These are phyloP conservation scores for Protomyces pachydermus DNA, from an alignment of 1,139 yeast species.

Conservation along the genomic window DNA sequence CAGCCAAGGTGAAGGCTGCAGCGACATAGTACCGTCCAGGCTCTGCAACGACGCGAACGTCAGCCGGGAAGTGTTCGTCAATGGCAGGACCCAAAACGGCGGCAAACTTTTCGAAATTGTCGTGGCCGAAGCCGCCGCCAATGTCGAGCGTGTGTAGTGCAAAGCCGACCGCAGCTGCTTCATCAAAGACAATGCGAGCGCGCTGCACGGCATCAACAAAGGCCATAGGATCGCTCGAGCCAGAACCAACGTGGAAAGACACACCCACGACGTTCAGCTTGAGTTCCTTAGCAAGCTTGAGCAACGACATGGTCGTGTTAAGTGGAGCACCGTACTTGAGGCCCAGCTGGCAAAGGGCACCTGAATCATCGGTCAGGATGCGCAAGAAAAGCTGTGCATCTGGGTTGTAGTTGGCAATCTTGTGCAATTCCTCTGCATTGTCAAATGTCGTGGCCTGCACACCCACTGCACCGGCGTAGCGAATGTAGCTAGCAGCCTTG, in stretches of 20 bases:
- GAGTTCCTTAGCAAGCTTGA: conserved; percentile 58
- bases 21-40: conserved; percentile 92
- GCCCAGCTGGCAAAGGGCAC: conserved; percentile 80
- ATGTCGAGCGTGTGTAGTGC: conserved; percentile 63
- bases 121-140: conserved; percentile 88
- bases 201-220: conserved; percentile 69
- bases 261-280: conserved; percentile 70
- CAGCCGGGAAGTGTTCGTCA: conserved; percentile 54
- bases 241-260: conserved; percentile 94
- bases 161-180: conserved; percentile 49
- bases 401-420: conserved; percentile 65
- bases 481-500: conserved; percentile 73
- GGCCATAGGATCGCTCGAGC: conserved; percentile 71
- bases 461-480: conserved; percentile 55
- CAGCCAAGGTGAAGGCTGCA: conserved; percentile 76
- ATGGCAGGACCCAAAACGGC: conserved; percentile 54
- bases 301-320: conserved; percentile 50
- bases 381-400: conserved; percentile 66
- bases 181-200: conserved; percentile 64
- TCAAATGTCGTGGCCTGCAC: conserved; percentile 83
- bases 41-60: conserved; percentile 71
- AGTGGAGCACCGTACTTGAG: conserved; percentile 84
- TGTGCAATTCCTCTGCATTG: conserved; percentile 75
- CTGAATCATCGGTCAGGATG: conserved; percentile 83
- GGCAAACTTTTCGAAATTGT: conserved; percentile 60